phyloP scores from a whole-genome alignment of 345 rosid species.

The Geranium rotundifolium region DNA sequence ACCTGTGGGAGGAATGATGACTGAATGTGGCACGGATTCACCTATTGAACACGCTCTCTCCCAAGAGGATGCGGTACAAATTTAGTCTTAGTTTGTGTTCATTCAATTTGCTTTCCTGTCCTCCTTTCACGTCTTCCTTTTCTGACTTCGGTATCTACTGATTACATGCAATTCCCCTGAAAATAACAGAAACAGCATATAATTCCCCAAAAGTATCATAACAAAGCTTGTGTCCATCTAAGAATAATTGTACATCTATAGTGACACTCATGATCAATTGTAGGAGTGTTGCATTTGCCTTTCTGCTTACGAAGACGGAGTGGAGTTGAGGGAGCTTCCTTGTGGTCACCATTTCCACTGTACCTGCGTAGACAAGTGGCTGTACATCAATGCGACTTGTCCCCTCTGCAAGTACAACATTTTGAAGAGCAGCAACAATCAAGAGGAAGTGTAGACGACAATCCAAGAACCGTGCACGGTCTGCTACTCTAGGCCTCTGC shows the following conservation, averaged over 20 bases:
- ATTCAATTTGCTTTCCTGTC: background rate
- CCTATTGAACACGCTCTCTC: constrained; percentile 51
- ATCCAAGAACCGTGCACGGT: no score
- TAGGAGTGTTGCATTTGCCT: constrained; percentile 91
- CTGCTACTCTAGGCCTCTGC: no score
- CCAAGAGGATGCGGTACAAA: constrained; percentile 71
- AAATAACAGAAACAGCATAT: no score
- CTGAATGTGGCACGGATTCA: constrained; percentile 68
- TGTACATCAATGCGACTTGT: constrained; percentile 63
- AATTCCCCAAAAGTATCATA: no score
- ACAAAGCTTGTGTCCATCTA: no score
- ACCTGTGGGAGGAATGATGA: constrained; percentile 65
- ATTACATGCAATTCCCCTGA: background rate
- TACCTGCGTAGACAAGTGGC: constrained; percentile 68
- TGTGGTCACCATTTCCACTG: constrained; percentile 76
- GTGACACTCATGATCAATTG: background rate
- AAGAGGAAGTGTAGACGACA: no score
- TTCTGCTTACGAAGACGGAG: constrained; percentile 59
- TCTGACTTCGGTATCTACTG: background rate
- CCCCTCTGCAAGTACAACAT: constrained; percentile 90
- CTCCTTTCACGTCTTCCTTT: background rate
- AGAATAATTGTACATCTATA: no score
- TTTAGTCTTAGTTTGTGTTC: constrained; percentile 1
- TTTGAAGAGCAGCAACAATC: constrained; percentile 19
- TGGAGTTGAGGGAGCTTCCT: constrained; percentile 57